phyloP scores from a whole-genome alignment of 345 rosid species.

The Eucalyptus decipiens region DNA sequence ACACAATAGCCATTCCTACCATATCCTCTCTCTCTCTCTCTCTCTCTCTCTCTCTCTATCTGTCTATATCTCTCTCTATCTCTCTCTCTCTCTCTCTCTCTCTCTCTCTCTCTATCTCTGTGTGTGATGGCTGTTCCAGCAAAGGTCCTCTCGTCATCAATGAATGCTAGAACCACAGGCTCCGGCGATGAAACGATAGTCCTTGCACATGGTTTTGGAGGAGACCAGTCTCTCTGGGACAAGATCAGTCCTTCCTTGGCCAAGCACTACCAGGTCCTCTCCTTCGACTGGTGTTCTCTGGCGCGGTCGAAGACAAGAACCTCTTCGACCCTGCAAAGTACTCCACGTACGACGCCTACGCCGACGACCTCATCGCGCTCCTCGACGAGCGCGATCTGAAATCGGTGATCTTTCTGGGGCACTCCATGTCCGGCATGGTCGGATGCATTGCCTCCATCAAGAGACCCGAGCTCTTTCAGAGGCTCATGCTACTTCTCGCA shows the following conservation, averaged over 20 bases:
- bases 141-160: not conserved
- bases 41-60: not conserved
- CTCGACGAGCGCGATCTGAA: not conserved
- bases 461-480: constrained; percentile 6
- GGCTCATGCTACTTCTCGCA: not conserved
- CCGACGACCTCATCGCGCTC: not conserved
- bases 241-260: not conserved
- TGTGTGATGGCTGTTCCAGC: not conserved
- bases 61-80: not conserved
- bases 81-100: not conserved
- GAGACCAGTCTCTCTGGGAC: constrained; percentile 7
- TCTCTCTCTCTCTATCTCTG: not conserved
- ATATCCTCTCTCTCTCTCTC: not conserved
- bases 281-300: constrained; percentile 11
- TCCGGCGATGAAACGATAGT: not conserved
- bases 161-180: constrained; percentile 5
- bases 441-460: constrained; percentile 7
- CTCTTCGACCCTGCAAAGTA: not conserved
- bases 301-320: not conserved
- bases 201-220: constrained; percentile 8
- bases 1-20: not conserved
- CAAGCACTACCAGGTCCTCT: not conserved
- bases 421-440: constrained; percentile 11
- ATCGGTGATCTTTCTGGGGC: not conserved
- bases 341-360: not conserved